Evolutionary conservation across 192 early-diverging fungal genomes (phyloP).

Genomic region (Radiomyces spectabilis): DNA sequence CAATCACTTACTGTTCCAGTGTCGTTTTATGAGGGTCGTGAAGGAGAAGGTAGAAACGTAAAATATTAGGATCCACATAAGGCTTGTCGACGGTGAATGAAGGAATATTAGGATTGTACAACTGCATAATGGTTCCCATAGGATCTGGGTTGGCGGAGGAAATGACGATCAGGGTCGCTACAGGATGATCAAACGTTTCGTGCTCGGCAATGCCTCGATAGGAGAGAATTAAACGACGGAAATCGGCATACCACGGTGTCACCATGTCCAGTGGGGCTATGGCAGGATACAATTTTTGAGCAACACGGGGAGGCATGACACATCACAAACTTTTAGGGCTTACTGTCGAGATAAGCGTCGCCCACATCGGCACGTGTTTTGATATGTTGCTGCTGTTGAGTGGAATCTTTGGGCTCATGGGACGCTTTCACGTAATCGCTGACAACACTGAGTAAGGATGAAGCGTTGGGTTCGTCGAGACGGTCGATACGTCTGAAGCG

Average conservation of each 20-base stretch:
- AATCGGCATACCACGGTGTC: slow-evolving; percentile 83
- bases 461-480: slow-evolving; percentile 45
- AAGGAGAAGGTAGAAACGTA: slow-evolving; percentile 79
- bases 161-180: slow-evolving; percentile 66
- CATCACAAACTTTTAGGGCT: background rate
- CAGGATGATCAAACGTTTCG: slow-evolving; percentile 91
- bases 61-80: slow-evolving; percentile 70
- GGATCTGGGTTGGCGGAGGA: slow-evolving; percentile 70
- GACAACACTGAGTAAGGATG: slow-evolving; percentile 36
- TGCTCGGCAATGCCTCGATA: slow-evolving; percentile 74
- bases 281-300: background rate
- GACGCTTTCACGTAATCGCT: slow-evolving; percentile 35
- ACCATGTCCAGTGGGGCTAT: slow-evolving; percentile 42
- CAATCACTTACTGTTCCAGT: slow-evolving; percentile 45
- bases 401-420: slow-evolving; percentile 5
- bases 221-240: slow-evolving; percentile 55
- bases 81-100: slow-evolving; percentile 54
- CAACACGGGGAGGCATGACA: background rate
- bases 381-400: slow-evolving; percentile 14
- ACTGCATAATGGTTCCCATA: slow-evolving; percentile 51
- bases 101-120: slow-evolving; percentile 46
- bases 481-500: slow-evolving; percentile 52
- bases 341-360: slow-evolving; percentile 38
- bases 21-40: slow-evolving; percentile 65
- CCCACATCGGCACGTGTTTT: slow-evolving; percentile 38